A percentile compares a stretch with the other conserved stretches of the same genome.
Conservation (phyloP, 306 rosid species). For the Cyamopsis tetragonoloba region DNA sequence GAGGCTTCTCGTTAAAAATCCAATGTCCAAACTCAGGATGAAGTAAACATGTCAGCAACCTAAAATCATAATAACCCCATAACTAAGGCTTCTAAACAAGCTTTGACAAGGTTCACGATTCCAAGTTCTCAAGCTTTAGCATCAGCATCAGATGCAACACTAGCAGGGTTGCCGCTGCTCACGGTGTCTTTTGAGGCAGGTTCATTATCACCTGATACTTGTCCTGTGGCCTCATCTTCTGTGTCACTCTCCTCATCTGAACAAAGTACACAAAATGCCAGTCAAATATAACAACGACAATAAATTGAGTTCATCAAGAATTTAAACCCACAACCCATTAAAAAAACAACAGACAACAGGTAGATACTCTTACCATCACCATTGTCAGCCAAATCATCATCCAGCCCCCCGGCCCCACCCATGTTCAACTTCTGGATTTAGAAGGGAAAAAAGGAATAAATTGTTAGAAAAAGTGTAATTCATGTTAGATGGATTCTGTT, state of each 20-base stretch:
- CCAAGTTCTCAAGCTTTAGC: conserved; percentile 18
- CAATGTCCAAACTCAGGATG: neutral
- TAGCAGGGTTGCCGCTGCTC: neutral
- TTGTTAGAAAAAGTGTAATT: no score
- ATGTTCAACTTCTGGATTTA: conserved; percentile 35
- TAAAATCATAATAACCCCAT: neutral
- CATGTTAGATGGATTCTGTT: no score
- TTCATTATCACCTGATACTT: conserved; percentile 29
- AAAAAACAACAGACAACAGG: neutral
- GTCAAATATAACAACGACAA: neutral
- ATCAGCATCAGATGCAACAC: conserved; percentile 17
- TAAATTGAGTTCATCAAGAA: neutral
- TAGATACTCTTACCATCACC: conserved; percentile 32
- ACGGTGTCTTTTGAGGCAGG: neutral
- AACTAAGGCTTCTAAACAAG: neutral
- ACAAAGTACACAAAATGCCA: neutral
- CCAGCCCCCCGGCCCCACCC: conserved; percentile 36
- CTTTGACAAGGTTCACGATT: neutral
- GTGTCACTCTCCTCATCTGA: conserved; percentile 38
- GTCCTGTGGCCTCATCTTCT: conserved; percentile 23
- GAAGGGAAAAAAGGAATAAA: neutral
- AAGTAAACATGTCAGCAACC: conserved; percentile 18
- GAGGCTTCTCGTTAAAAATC: conserved; percentile 2
- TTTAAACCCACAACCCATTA: neutral
- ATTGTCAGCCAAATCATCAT: neutral